phyloP scores from a whole-genome alignment of 2,329 filamentous ascomycete genomes.

The Fusarium sp. region DNA sequence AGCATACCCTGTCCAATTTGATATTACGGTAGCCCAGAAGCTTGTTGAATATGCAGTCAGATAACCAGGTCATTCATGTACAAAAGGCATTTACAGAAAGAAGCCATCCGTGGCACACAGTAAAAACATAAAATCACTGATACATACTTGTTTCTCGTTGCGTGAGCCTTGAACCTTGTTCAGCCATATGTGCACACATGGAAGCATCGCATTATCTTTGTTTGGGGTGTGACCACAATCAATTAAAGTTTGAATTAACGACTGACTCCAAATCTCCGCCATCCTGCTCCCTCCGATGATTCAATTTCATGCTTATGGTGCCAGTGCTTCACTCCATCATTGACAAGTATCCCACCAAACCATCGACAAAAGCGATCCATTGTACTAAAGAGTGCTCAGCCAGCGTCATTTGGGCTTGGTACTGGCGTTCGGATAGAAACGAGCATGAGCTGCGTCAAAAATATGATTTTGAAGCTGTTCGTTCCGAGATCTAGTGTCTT shows the following conservation, averaged over 20 bases:
- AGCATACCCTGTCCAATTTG: no score
- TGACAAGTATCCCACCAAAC: no score
- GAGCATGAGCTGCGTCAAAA: no score
- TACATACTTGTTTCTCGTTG: neutral
- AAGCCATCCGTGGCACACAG: neutral
- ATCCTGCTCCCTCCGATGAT: fast-evolving
- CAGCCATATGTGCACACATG: neutral
- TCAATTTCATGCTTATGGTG: no score
- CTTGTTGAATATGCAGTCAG: neutral
- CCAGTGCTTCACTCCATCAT: no score
- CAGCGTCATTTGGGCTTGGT: no score
- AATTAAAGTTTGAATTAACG: fast-evolving
- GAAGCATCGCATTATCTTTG: neutral
- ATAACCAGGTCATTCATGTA: neutral
- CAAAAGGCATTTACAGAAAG: neutral
- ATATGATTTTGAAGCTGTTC: no score
- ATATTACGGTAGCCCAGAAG: neutral
- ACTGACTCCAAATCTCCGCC: no score
- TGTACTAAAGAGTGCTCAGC: no score
- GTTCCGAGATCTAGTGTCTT: no score
- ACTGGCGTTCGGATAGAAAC: no score
- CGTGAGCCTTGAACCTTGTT: neutral
- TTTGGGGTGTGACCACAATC: neutral
- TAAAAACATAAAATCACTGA: neutral
- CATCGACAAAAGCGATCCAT: no score